These are phyloP conservation scores for Ammopiptanthus mongolicus DNA, from an alignment of 306 rosid species.

Conservation along the genomic window DNA sequence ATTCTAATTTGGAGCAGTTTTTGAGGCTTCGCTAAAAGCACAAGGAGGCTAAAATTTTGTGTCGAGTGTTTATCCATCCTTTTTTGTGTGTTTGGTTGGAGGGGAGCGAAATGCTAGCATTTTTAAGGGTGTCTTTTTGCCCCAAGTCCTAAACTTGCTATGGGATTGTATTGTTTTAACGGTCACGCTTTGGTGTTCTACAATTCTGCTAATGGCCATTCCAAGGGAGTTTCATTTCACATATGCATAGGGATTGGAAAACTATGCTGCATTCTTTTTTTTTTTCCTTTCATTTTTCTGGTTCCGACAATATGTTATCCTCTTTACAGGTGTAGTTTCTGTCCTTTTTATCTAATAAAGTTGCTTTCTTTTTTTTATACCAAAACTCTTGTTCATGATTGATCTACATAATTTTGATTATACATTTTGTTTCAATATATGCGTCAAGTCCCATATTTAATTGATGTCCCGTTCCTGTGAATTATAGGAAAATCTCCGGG, in stretches of 20 bases:
- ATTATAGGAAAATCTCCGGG: conserved; percentile 32
- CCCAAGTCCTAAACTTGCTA: not conserved
- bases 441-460: not conserved
- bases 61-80: not conserved
- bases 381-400: not conserved
- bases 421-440: conserved; percentile 11
- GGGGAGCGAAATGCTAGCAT: not conserved
- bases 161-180: not conserved
- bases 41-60: no score
- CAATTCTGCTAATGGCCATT: not conserved
- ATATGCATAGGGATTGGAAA: not conserved
- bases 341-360: not conserved
- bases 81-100: not conserved
- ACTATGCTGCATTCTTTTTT: not conserved
- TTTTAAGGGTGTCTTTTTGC: not conserved
- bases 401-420: not conserved
- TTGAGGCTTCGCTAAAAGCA: not conserved
- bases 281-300: not conserved
- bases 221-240: not conserved
- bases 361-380: not conserved
- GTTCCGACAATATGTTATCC: not conserved
- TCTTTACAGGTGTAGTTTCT: not conserved
- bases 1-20: not conserved
- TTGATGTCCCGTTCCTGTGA: not conserved
- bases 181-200: not conserved